Conservation (phyloP, 371 early-diverging fungal genomes). For the Mucor piriformis region DNA sequence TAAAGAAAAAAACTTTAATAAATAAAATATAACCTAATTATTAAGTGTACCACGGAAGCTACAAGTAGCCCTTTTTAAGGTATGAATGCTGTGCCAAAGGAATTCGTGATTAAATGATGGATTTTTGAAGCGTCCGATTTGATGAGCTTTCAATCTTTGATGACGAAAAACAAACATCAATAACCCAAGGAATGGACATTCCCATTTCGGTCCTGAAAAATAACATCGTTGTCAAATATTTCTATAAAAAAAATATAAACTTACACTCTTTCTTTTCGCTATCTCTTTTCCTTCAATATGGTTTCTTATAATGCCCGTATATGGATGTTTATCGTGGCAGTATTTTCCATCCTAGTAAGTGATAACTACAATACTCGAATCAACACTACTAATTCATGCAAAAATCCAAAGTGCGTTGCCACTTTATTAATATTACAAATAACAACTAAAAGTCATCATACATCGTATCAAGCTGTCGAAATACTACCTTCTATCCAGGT, state of each 20-base stretch:
- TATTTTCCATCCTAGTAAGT: slow-evolving; percentile 6
- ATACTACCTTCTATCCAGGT: slow-evolving; percentile 4
- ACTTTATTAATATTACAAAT: slow-evolving; percentile 2
- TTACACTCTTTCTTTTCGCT: not conserved
- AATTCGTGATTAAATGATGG: no score
- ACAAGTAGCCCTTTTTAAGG: no score
- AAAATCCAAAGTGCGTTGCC: slow-evolving; percentile 6
- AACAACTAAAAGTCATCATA: not conserved
- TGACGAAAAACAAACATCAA: not conserved
- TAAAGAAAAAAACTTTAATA: not conserved
- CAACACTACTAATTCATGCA: not conserved
- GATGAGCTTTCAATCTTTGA: not conserved
- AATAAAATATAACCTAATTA: not conserved
- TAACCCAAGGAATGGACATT: not conserved
- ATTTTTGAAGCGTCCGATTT: no score
- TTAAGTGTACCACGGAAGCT: no score
- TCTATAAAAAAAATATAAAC: not conserved
- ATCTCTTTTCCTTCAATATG: not conserved
- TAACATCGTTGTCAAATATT: not conserved
- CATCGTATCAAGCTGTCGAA: not conserved
- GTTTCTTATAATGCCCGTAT: slow-evolving; percentile 3
- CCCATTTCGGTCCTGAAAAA: not conserved
- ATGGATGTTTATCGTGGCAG: slow-evolving; percentile 9
- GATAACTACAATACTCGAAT: not conserved
- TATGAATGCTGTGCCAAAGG: no score